These are phyloP conservation scores for Candida tibetensis DNA, from an alignment of 805 yeast genomes.

Conservation along the genomic window DNA sequence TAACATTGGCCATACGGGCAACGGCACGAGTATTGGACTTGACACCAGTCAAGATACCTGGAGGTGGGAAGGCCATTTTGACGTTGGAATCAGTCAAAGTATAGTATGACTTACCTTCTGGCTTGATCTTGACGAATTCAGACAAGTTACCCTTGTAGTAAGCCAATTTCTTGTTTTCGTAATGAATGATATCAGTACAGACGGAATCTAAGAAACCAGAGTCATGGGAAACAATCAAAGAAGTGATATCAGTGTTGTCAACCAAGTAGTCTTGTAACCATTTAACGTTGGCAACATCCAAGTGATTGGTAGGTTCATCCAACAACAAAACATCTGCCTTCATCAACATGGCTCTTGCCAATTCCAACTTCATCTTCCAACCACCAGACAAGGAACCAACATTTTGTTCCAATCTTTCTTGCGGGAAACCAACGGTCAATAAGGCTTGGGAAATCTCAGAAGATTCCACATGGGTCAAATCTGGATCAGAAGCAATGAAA, in stretches of 20 bases:
- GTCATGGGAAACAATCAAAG: conserved; percentile 95
- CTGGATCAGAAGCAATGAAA: conserved; percentile 88
- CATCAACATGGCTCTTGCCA: conserved; percentile 98
- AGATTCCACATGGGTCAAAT: conserved; percentile 58
- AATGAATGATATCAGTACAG: conserved; percentile 95
- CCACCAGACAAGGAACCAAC: conserved; percentile 98
- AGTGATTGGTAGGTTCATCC: conserved; percentile 98
- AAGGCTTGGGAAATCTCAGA: conserved; percentile 76
- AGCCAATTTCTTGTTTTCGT: conserved; percentile 90
- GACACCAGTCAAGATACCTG: conserved; percentile 96
- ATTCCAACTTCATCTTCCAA: conserved; percentile 98
- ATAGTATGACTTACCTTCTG: conserved; percentile 95
- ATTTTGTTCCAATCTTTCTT: conserved; percentile 81
- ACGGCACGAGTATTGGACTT: conserved; percentile 93
- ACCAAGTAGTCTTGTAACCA: conserved; percentile 91
- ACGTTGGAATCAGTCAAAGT: conserved; percentile 90
- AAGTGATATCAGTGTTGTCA: conserved; percentile 82
- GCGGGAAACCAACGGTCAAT: conserved; percentile 85
- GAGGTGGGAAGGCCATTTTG: conserved; percentile 98
- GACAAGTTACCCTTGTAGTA: conserved; percentile 96
- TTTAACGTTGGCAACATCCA: conserved; percentile 89
- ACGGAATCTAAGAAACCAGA: conserved; percentile 94
- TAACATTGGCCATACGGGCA: conserved; percentile 79
- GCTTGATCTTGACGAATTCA: conserved; percentile 85
- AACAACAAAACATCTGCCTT: conserved; percentile 90